A percentile compares a stretch with the other conserved stretches of the same genome.
Evolutionary conservation across 2,329 filamentous ascomycete species (phyloP).

Genomic region (Nothophaeocryptopus gaeumannii): DNA sequence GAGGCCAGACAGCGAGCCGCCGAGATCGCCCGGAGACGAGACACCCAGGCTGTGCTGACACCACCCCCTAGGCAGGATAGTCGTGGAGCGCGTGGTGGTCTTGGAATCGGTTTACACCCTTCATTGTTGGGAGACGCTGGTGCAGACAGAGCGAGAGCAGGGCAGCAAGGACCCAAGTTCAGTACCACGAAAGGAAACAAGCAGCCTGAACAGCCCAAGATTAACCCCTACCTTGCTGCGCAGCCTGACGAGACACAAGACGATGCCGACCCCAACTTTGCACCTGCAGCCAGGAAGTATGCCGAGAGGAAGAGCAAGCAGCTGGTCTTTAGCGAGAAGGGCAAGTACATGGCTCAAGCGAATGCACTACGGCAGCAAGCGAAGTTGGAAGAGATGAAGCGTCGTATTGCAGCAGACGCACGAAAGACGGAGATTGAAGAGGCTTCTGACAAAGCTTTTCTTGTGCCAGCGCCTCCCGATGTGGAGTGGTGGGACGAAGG

Average conservation of each 20-base stretch:
- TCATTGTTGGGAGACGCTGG: conserved; percentile 60
- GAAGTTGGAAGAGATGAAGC: conserved; percentile 90
- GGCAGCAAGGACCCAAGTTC: conserved; percentile 50
- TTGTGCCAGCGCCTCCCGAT: conserved; percentile 73
- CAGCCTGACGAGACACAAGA: conserved; percentile 54
- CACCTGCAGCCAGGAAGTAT: conserved; percentile 61
- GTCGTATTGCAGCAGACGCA: conserved; percentile 80
- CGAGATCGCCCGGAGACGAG: conserved; percentile 22
- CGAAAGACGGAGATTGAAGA: conserved; percentile 93
- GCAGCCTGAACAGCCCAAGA: conserved; percentile 45
- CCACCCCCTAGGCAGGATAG: conserved; percentile 50
- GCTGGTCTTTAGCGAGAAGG: conserved; percentile 88
- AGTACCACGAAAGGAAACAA: conserved; percentile 56
- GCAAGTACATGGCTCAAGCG: conserved; percentile 94
- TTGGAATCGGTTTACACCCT: conserved; percentile 75
- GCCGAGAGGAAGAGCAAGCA: conserved; percentile 69
- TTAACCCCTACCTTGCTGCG: conserved; percentile 42
- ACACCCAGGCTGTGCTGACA: conserved; percentile 21
- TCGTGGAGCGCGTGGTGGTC: conserved; percentile 59
- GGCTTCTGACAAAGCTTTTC: conserved; percentile 85
- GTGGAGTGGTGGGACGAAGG: conserved; percentile 99
- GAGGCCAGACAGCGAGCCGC: conserved; percentile 30
- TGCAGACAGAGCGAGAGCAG: conserved; percentile 43
- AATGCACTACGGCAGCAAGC: conserved; percentile 84
- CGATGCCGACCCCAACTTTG: conserved; percentile 52